Conservation (phyloP, 306 rosid genomes). For the Cercis canadensis region DNA sequence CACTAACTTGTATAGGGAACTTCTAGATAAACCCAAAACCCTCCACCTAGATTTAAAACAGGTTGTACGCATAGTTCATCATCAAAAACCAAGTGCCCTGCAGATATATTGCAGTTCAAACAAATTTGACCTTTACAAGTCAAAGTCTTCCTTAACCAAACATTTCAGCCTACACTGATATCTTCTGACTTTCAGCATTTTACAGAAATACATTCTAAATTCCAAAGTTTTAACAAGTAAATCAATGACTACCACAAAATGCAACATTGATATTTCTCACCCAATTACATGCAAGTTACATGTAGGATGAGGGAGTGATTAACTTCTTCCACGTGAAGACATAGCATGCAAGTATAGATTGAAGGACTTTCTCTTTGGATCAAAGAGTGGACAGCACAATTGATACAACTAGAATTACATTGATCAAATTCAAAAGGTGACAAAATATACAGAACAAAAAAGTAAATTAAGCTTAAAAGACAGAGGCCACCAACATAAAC, state of each 20-base stretch:
- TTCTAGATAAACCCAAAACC: too few relatives aligned
- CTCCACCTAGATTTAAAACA: too few relatives aligned
- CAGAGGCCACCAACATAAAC: slow-evolving; percentile 16
- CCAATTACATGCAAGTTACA: slow-evolving; percentile 9
- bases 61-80: not conserved
- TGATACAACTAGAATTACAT: not conserved
- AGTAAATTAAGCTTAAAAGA: not conserved
- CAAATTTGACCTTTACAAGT: not conserved
- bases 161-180: not conserved
- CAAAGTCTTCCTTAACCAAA: slow-evolving; percentile 19
- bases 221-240: not conserved
- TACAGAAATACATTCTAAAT: not conserved
- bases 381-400: slow-evolving; percentile 4
- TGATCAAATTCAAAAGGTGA: not conserved
- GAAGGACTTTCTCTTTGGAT: slow-evolving; percentile 8
- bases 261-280: slow-evolving; percentile 1
- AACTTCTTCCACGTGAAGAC: not conserved
- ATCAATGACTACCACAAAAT: slow-evolving; percentile 6
- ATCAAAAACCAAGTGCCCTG: slow-evolving; percentile 16
- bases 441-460: not conserved
- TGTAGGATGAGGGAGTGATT: not conserved
- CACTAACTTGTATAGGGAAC: too few relatives aligned
- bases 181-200: not conserved
- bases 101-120: not conserved
- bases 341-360: slow-evolving; percentile 24